Evolutionary conservation across 192 early-diverging fungal genomes (phyloP), one percentile per base, ranked within the genome.

Genomic region (Coemansia sp.): DNA sequence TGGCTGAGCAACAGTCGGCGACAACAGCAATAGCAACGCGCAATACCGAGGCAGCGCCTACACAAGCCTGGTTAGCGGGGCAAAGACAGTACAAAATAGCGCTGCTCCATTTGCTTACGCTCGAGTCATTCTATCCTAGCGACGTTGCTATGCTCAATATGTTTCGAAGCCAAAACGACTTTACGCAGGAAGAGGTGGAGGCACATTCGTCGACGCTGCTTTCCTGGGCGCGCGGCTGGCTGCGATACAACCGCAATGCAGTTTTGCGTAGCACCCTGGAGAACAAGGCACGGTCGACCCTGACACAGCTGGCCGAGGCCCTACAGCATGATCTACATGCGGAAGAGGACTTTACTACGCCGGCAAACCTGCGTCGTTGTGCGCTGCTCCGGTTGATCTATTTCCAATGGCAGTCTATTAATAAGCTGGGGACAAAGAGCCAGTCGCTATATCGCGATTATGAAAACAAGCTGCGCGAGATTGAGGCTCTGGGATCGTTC

Each of bases 211-310:
- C 64, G 2, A n/a, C 64, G 11, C 42, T 75, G 36, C 50, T 75
- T 38, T 75, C 72, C n/a, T 75, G 65, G 72, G 72, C 72, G 34
- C 72, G 72, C n/a, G 52, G 72, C 38, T 75, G 72, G 72, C 58
- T 75, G 35, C 54, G 72, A 28, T 75, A 75, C 43, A 75, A 63
- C 51, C 55, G 72, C 28, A 75, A 75, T 36, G 72, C 72, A 0
- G 72, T 75, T 25, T 23, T 75, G 18, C 64, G 72, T 20, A 53
- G 56, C 22, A 67, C 65, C 20, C 44, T 75, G 28, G 60, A 67
- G 17, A 75, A 48, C 50, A 75, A 68, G 46, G 48, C 60, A 20
- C 59, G 55, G 33, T 40, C 37, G 18, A 18, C 60, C 7, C 25
- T 63, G 47, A 7, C 29, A 26, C 60, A 58, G 64, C 48, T 75